These are phyloP conservation scores for Multifurca ochricompacta DNA, from an alignment of 768 basidiomycete genomes.

Conservation along the genomic window DNA sequence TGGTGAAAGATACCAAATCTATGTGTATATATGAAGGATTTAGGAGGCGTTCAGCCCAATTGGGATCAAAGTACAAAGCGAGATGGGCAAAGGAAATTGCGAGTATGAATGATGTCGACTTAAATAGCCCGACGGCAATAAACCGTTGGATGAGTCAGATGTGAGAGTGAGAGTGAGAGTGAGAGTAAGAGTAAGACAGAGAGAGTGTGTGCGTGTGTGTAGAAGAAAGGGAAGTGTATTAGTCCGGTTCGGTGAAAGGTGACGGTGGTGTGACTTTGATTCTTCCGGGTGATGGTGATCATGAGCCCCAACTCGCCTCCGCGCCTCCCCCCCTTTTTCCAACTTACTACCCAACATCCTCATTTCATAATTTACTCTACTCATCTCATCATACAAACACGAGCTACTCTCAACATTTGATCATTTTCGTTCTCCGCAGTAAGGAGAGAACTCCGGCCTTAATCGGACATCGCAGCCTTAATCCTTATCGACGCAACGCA, in stretches of 20 bases:
- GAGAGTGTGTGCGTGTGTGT: no score
- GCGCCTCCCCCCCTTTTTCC: background rate
- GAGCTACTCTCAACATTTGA: background rate
- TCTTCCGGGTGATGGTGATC: background rate
- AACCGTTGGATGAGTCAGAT: conserved; percentile 2
- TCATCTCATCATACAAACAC: background rate
- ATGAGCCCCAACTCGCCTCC: background rate
- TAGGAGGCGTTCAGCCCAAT: background rate
- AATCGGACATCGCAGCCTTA: background rate
- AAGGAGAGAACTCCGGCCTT: background rate
- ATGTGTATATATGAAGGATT: conserved; percentile 2
- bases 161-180: no score
- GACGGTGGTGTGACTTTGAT: conserved; percentile 3
- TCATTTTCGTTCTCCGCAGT: conserved; percentile 5
- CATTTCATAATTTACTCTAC: background rate
- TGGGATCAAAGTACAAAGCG: conserved; percentile 5
- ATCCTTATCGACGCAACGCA: conserved; percentile 4
- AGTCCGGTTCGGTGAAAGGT: background rate
- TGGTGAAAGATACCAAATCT: conserved; percentile 27
- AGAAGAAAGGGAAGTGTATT: background rate
- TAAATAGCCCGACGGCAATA: conserved; percentile 15
- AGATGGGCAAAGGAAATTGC: conserved; percentile 10
- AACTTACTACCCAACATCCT: background rate
- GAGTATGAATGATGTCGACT: background rate
- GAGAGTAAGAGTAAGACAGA: background rate